These are phyloP conservation scores for Allium cepa DNA, from an alignment of 106 monocot species.

Conservation along the genomic window DNA sequence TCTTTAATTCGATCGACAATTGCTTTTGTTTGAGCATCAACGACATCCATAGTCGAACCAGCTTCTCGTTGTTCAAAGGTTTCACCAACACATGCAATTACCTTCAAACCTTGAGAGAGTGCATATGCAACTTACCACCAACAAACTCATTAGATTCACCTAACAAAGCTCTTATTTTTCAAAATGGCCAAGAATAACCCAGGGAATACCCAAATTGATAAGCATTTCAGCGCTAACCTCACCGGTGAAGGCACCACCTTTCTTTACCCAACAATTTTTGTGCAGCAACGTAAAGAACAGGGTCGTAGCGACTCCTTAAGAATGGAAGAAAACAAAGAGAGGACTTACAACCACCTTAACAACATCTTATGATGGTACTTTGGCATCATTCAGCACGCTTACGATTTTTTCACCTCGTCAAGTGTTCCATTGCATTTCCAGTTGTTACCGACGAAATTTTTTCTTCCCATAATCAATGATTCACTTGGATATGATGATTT, in stretches of 20 bases:
- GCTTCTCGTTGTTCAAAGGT: conserved; percentile 77
- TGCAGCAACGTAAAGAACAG: conserved; percentile 56
- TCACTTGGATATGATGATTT: too few species aligned
- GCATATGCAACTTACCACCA: conserved; percentile 82
- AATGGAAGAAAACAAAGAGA: conserved; percentile 53
- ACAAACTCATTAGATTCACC: conserved; percentile 31
- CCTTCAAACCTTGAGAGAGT: conserved; percentile 69
- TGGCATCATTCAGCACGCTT: conserved; percentile 30
- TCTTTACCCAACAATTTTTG: conserved; percentile 86
- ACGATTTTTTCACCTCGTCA: conserved; percentile 56
- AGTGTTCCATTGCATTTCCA: conserved; percentile 86
- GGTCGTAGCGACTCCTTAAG: conserved; percentile 42
- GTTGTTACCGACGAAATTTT: conserved; percentile 89
- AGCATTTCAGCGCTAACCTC: conserved; percentile 40
- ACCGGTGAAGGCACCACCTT: conserved; percentile 78
- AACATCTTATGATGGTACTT: neutral
- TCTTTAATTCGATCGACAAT: conserved; percentile 58
- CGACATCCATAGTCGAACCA: conserved; percentile 65
- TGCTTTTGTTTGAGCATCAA: conserved; percentile 77
- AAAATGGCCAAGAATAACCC: too few species aligned
- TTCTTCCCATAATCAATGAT: conserved; percentile 36
- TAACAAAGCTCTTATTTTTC: too few species aligned
- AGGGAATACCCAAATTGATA: too few species aligned
- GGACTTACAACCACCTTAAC: conserved; percentile 75
- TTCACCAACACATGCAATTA: conserved; percentile 88